Base-by-base conservation (phyloP, 1,284 basidiomycete genomes). In the Ceratobasidium sp. region DNA sequence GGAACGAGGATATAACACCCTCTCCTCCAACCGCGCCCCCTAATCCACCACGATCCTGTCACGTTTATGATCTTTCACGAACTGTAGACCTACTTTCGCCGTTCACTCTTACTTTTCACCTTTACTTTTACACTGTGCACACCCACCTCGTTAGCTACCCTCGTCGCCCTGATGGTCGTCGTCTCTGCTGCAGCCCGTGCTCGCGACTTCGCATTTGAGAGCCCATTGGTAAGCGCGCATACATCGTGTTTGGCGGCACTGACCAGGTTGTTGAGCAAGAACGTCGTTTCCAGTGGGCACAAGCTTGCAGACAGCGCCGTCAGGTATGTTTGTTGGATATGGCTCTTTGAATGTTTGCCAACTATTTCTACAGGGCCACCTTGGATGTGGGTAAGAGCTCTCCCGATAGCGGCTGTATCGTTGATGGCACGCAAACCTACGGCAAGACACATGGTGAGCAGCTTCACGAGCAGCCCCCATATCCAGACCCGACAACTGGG, bases 141-240 rank as follows among this genome's bases (percentile, higher is more conserved):
- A 16, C 29, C 66, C 27, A 39, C 66, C 19, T 58, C 66, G n/a
- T 31, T 69, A 14, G 66, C 53, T n/a, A 48, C 51, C 13, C 53
- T 69, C 22, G 54, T 69, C n/a, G 22, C 66, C 51, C 51, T 69
- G 16, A 69, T 69, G 66, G 66, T 53, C 14, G 53, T 69, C 24
- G 66, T 27, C 39, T 31, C n/a, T 37, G 31, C 39, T 43, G 66
- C 66, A 16, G 53, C 66, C 27, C 66, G 53, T 37, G 24, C 22
- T 9, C 39, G 31, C 29, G 14, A 48, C 34, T 4, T 43, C 29
- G 37, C 8, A n/a, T 22, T 13, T 34, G 37, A 24, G 19, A 27
- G 8, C 53, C 37, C 16, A 7, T 16, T 22, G 34, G 66, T 69
- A 27, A 46, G 54, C 31, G 27, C 54, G 66, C 66, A 58, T 69